Evolutionary conservation across 2,329 filamentous ascomycete species (phyloP), one percentile per base, ranked within the genome.

Genomic region (Zymoseptoria passerinii): DNA sequence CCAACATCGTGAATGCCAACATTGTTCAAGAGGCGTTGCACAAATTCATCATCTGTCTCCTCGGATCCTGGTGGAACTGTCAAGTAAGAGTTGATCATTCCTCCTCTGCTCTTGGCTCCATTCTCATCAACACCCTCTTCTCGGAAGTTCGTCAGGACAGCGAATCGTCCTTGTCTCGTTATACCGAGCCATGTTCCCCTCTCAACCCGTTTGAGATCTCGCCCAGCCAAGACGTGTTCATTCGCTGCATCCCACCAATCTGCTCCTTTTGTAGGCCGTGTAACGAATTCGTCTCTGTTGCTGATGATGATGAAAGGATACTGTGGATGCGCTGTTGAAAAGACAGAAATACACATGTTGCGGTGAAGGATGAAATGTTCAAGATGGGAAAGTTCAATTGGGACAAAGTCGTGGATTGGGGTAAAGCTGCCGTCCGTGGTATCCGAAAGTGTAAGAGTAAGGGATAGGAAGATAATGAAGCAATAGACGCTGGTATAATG

Each of bases 151-250:
- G 84, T 86, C 29, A 87, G 75, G 5, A 84, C 80, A 2, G 83
- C 83, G 52, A 87, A 68, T 58, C 82, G 81, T 28, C 84, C 84
- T 62, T 83, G 76, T 29, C 75, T 77, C 8, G 83, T 86, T 58
- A 86, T 75, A 19, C 82, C 84, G 52, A 86, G 79, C 84, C 84
- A 87, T 60, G 84, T 86, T 20, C 84, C 84, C 56, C 83, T 81
- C 48, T 76, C 79, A 13, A 78, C 69, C 27, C 83, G 80, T 52
- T 84, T 80, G 9, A 86, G 75, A 68, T 87, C 84, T 50, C 83
- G 81, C 20, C 83, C 83, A 28, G 81, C 83, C 6, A 86, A 75
- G 56, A 87, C 78, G 61, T 84, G 75, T 16, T 71, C 65, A 64
- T 82, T 71, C 3, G 82, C 81, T 10, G 73, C 65, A 49, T 80